Evolutionary conservation across 2,329 filamentous ascomycete genomes (phyloP), one percentile per base, ranked within the genome.

Genomic region (Leptographium radiaticola): DNA sequence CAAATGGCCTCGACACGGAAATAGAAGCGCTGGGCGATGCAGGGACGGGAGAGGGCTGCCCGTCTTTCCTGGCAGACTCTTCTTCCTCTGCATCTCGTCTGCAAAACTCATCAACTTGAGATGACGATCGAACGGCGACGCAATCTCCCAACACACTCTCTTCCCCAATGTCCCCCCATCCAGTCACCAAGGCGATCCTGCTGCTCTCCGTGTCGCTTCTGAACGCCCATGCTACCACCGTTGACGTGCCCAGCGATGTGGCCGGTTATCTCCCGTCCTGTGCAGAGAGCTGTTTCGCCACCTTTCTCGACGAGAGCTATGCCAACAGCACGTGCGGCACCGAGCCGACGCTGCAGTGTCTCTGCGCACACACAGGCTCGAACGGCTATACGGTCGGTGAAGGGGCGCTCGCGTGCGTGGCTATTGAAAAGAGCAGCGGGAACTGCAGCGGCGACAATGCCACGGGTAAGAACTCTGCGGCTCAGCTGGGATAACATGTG

Each of bases 381-480:
- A 76, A 76, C 34, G 83, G 81, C 11, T 84, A 81, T 60, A 88
- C 86, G 1, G 62, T 88, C 49, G 84, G 83, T n/a, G 86, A 89
- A 67, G 84, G 76, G 12, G 83, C 80, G 6, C 67, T 87, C 57
- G 77, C 83, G 62, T 89, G 86, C 65, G 74, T 86, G 38, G 70
- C 77, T 10, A 77, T 77, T 9, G 75, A 79, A 62, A 67, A 64
- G 54, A 66, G 66, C 39, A 61, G 73, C 46, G 75, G 75, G 2
- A 68, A 67, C 15, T 89, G 86, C 64, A 65, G 69, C 6, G 68
- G 70, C 4, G 61, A 67, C 12, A 73, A 77, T 51, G 64, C 65
- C 11, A 60, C 63, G 38, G 67, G 74, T 66, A 62, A 71, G 60
- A 63, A 34, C 5, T n/a, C 10, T n/a, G 18, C 31, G 20, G 10